These are phyloP conservation scores for Bocquillonia castaneifolia DNA, from an alignment of 441 rosid genomes.

Conservation along the genomic window DNA sequence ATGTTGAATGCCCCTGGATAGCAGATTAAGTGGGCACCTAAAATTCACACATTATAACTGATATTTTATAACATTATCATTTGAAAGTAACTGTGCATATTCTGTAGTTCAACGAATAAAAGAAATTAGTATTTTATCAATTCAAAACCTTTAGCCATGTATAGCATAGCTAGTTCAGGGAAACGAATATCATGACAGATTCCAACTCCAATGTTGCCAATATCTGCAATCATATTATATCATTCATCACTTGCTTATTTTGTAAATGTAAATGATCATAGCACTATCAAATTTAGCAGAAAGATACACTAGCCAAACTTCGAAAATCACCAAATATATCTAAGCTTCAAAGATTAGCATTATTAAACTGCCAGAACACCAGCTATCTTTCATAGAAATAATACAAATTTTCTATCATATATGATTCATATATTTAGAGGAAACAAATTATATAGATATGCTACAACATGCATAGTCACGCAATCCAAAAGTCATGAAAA, in stretches of 20 bases:
- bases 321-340: too few species aligned
- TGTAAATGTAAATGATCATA: too few species aligned
- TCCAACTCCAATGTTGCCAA: conserved; percentile 6
- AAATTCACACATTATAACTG: background rate
- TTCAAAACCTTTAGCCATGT: conserved; percentile 23
- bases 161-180: conserved; percentile 31
- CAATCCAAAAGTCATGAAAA: too few species aligned
- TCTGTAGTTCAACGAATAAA: background rate
- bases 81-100: background rate
- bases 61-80: background rate
- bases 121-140: background rate
- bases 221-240: background rate
- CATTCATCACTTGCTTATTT: background rate
- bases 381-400: too few species aligned
- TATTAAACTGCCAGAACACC: too few species aligned
- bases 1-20: conserved; percentile 36
- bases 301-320: too few species aligned
- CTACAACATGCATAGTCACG: too few species aligned
- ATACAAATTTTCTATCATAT: too few species aligned
- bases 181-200: conserved; percentile 30
- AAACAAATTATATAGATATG: too few species aligned
- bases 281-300: too few species aligned
- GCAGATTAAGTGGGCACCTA: conserved; percentile 29
- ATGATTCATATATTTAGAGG: too few species aligned
- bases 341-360: too few species aligned